Evolutionary conservation across 345 rosid genomes (phyloP).

Genomic region (Corchorus capsularis): DNA sequence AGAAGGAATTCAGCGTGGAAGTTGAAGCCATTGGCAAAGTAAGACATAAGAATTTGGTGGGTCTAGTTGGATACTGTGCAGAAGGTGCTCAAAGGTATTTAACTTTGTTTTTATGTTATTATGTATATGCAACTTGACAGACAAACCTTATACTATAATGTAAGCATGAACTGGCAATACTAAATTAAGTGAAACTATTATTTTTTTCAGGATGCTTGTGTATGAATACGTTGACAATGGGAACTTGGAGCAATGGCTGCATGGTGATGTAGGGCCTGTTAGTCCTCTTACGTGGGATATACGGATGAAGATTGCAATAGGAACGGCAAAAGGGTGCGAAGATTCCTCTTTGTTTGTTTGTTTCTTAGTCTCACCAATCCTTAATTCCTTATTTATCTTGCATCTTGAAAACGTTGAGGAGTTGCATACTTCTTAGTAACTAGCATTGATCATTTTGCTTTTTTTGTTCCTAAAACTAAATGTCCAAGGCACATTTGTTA

Average conservation of each 20-base stretch:
- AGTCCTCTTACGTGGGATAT: conserved; percentile 94
- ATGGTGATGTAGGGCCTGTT: conserved; percentile 84
- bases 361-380: background rate
- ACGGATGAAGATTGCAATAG: conserved; percentile 86
- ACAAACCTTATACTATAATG: background rate
- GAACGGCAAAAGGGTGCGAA: conserved; percentile 87
- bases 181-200: background rate
- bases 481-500: background rate
- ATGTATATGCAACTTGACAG: background rate
- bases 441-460: background rate
- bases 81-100: conserved; percentile 76
- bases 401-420: background rate
- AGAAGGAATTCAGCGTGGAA: conserved; percentile 93
- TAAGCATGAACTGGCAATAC: background rate
- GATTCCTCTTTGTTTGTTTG: background rate
- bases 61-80: conserved; percentile 88
- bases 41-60: conserved; percentile 93
- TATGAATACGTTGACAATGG: conserved; percentile 92
- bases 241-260: conserved; percentile 97
- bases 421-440: background rate
- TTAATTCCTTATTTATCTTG: conserved; percentile 4
- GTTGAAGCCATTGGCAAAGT: conserved; percentile 98
- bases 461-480: background rate
- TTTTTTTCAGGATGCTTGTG: conserved; percentile 76
- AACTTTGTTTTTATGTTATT: too few relatives aligned